These are phyloP conservation scores for Debaryomycetaceae sp. DNA, from an alignment of 1,139 yeast genomes.

Conservation along the genomic window DNA sequence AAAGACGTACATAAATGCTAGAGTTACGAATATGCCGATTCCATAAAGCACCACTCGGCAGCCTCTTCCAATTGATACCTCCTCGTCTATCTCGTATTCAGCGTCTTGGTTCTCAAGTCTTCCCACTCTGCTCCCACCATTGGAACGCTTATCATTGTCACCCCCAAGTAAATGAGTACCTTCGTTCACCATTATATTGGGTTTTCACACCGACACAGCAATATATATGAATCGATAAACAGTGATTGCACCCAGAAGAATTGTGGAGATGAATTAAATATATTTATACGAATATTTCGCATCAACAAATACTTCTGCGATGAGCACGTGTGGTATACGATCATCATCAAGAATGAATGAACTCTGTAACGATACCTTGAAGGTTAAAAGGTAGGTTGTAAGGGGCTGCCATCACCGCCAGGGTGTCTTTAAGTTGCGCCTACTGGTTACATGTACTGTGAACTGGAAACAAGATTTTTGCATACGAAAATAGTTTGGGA, in stretches of 20 bases:
- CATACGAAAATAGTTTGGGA: too few relatives aligned
- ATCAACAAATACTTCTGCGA: background rate
- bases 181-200: slow-evolving; percentile 5
- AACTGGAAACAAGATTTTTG: too few relatives aligned
- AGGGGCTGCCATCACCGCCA: too few relatives aligned
- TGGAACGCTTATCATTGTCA: background rate
- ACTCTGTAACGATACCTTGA: too few relatives aligned
- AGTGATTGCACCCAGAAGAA: too few relatives aligned
- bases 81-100: slow-evolving; percentile 15
- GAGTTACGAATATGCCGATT: slow-evolving; percentile 15
- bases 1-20: slow-evolving; percentile 26
- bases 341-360: background rate
- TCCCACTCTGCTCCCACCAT: too few relatives aligned
- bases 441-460: too few relatives aligned
- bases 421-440: too few relatives aligned
- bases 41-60: slow-evolving; percentile 13
- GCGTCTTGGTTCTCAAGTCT: slow-evolving; percentile 3
- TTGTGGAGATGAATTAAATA: background rate
- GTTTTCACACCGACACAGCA: too few relatives aligned
- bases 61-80: slow-evolving; percentile 12
- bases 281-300: background rate
- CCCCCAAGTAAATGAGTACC: slow-evolving; percentile 9
- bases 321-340: slow-evolving; percentile 1
- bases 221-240: too few relatives aligned
- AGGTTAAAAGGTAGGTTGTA: too few relatives aligned